Evolutionary conservation across 176 grass and related monocot genomes (phyloP).

Genomic region (Microstegium vimineum): DNA sequence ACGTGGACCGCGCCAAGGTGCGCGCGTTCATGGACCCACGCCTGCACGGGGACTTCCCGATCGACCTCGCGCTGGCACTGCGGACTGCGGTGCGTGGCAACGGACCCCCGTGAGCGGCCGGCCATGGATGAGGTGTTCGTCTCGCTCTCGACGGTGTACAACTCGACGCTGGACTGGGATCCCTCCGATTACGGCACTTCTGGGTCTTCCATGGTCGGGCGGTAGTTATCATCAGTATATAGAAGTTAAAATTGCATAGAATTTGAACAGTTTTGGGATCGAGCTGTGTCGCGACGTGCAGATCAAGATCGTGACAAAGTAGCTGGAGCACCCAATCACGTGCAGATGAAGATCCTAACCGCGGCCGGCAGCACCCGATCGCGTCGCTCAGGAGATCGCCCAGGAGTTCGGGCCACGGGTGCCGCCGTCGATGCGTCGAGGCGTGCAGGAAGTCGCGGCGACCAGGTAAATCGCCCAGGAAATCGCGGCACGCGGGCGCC

Average conservation of each 20-base stretch:
- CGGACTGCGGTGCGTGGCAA: slow-evolving; percentile 53
- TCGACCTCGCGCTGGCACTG: slow-evolving; percentile 56
- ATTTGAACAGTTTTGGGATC: not conserved
- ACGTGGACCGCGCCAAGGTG: slow-evolving; percentile 38
- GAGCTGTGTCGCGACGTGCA: not conserved
- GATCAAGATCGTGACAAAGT: too few relatives aligned
- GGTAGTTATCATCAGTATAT: not conserved
- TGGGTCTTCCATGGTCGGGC: slow-evolving; percentile 41
- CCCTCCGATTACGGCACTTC: slow-evolving; percentile 47
- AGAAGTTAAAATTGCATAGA: not conserved
- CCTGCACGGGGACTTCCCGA: slow-evolving; percentile 53
- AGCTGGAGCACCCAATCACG: too few relatives aligned
- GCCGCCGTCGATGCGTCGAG: too few relatives aligned
- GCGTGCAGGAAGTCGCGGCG: too few relatives aligned
- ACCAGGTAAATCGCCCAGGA: too few relatives aligned
- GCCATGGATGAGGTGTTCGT: slow-evolving; percentile 48
- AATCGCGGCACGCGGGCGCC: too few relatives aligned
- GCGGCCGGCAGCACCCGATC: too few relatives aligned
- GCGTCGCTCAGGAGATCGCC: too few relatives aligned
- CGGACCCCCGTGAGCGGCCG: slow-evolving; percentile 43
- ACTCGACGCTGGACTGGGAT: slow-evolving; percentile 61
- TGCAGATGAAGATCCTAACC: too few relatives aligned
- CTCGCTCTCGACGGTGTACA: slow-evolving; percentile 53
- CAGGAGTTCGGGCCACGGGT: too few relatives aligned
- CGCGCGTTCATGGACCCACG: slow-evolving; percentile 52